Percentiles rank a stretch among this genome's conserved stretches.
Evolutionary conservation across 768 basidiomycete species (phyloP).

Genomic region (Amanita polypyramis): DNA sequence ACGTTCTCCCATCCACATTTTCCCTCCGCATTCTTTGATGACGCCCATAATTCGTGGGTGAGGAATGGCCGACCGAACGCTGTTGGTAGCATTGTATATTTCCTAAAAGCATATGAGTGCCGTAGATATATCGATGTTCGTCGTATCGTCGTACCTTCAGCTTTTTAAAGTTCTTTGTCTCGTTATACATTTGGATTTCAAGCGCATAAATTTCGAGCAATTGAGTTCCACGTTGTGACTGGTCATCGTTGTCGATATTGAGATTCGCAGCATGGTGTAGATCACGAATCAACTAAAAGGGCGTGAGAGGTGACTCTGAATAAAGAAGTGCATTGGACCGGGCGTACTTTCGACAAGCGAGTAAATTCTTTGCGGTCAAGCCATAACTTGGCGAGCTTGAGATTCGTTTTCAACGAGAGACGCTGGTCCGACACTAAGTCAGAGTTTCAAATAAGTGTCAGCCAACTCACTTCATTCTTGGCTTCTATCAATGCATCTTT

Average conservation of each 20-base stretch:
- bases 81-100: constrained; percentile 92
- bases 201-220: constrained; percentile 95
- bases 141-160: constrained; percentile 50
- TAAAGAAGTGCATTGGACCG: neutral
- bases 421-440: constrained; percentile 38
- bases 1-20: constrained; percentile 99
- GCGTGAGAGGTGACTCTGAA: constrained; percentile 1
- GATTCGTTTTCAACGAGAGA: constrained; percentile 88
- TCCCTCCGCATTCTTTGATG: constrained; percentile 98
- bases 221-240: constrained; percentile 90
- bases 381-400: constrained; percentile 97
- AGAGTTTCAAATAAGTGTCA: neutral
- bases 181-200: constrained; percentile 99
- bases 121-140: neutral
- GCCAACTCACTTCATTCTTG: constrained; percentile 76
- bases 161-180: constrained; percentile 92
- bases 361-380: constrained; percentile 86
- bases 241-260: constrained; percentile 58
- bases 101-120: constrained; percentile 42
- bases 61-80: constrained; percentile 91
- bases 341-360: constrained; percentile 65
- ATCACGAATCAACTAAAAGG: constrained; percentile 60
- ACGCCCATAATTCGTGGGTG: constrained; percentile 99
- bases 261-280: constrained; percentile 57
- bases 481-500: constrained; percentile 85